phyloP scores from a whole-genome alignment of 2,329 filamentous ascomycete genomes.

The Exserohilum turcica region DNA sequence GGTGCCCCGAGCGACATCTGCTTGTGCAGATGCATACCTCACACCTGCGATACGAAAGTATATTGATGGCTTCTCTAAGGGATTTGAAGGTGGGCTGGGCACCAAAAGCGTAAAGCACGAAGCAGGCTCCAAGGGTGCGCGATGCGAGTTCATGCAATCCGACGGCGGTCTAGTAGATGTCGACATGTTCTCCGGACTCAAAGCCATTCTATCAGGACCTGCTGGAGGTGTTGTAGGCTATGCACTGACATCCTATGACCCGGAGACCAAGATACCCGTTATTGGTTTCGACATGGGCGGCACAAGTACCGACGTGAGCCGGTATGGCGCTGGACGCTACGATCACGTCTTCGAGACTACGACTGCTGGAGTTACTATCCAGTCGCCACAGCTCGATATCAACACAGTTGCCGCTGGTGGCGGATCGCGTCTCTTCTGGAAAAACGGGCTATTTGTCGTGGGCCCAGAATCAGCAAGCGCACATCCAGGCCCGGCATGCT shows the following conservation, averaged over 20 bases:
- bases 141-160: constrained; percentile 95
- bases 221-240: constrained; percentile 95
- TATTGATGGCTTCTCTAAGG: constrained; percentile 75
- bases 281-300: constrained; percentile 98
- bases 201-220: constrained; percentile 85
- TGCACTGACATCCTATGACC: constrained; percentile 87
- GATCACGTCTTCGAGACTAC: constrained; percentile 95
- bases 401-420: constrained; percentile 94
- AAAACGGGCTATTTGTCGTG: constrained; percentile 87
- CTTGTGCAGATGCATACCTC: constrained; percentile 79
- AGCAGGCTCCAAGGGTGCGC: constrained; percentile 68
- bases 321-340: constrained; percentile 83
- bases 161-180: constrained; percentile 76
- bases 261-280: constrained; percentile 78
- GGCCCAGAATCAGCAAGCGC: constrained; percentile 88
- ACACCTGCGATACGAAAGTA: constrained; percentile 81
- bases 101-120: constrained; percentile 73
- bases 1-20: constrained; percentile 74
- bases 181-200: constrained; percentile 80
- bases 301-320: constrained; percentile 87
- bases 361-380: constrained; percentile 90
- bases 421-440: constrained; percentile 82
- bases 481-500: constrained; percentile 88
- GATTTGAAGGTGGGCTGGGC: constrained; percentile 81
- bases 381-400: constrained; percentile 90